Conservation (phyloP, 768 basidiomycete species). For the Kwoniella shandongensis region DNA sequence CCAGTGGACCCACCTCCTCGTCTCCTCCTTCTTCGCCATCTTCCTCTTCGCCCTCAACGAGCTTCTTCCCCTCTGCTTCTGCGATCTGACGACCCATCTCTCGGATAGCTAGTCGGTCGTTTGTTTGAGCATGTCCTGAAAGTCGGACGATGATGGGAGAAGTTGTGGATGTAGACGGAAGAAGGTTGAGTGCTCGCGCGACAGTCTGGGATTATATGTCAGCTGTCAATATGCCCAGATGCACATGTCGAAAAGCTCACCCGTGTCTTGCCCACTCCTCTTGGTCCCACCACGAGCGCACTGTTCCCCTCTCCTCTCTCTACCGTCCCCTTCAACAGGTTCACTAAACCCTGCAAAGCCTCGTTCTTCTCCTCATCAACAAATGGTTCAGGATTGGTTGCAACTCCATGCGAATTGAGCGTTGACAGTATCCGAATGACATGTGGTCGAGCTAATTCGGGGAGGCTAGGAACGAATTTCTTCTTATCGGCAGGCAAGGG, state of each 20-base stretch:
- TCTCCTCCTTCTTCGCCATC: slow-evolving; percentile 51
- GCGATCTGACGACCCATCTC: slow-evolving; percentile 83
- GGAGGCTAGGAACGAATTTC: slow-evolving; percentile 11
- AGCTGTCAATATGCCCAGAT: neutral
- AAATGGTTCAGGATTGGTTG: slow-evolving; percentile 28
- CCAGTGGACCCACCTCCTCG: slow-evolving; percentile 47
- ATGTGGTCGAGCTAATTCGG: slow-evolving; percentile 18
- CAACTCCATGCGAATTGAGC: slow-evolving; percentile 17
- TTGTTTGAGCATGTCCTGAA: slow-evolving; percentile 79
- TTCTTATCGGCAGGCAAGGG: slow-evolving; percentile 7
- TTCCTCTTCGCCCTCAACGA: slow-evolving; percentile 47
- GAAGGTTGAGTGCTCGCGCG: slow-evolving; percentile 35
- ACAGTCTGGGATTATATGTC: slow-evolving; percentile 17
- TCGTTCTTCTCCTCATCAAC: slow-evolving; percentile 46
- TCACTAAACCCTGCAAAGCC: slow-evolving; percentile 63
- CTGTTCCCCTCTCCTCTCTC: slow-evolving; percentile 87
- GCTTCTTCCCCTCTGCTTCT: slow-evolving; percentile 60
- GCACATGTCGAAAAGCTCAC: slow-evolving; percentile 58
- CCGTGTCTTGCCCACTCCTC: slow-evolving; percentile 80
- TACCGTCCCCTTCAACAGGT: slow-evolving; percentile 71
- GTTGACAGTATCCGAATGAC: slow-evolving; percentile 24
- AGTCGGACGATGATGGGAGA: slow-evolving; percentile 73
- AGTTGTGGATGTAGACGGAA: slow-evolving; percentile 32
- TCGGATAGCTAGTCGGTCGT: slow-evolving; percentile 84
- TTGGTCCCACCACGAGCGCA: slow-evolving; percentile 79